Conservation (phyloP, 495 filamentous ascomycete genomes). For the Lasiosphaeria ovina region DNA sequence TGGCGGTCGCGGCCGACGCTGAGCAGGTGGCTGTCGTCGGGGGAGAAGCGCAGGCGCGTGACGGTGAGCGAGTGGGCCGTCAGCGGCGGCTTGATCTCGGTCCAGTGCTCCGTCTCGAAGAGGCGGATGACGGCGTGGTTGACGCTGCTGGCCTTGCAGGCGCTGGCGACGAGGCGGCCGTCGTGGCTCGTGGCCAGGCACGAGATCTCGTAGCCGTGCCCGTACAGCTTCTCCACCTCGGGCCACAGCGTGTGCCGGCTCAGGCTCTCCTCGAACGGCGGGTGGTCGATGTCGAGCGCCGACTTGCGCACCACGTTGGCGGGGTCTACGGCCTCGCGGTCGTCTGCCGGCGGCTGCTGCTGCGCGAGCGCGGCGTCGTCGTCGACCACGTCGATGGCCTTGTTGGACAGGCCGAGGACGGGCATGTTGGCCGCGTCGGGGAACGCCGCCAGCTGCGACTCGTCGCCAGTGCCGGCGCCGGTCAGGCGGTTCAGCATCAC, state of each 20-base stretch:
- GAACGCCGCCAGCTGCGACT: constrained; percentile 47
- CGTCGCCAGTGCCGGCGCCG: constrained; percentile 43
- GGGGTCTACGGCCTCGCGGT: constrained; percentile 42
- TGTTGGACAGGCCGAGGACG: constrained; percentile 94
- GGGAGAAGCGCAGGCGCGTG: constrained; percentile 72
- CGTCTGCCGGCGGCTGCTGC: constrained; percentile 17
- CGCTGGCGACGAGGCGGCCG: constrained; percentile 77
- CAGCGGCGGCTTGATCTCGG: constrained; percentile 79
- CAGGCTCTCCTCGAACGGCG: constrained; percentile 86
- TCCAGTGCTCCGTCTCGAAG: constrained; percentile 82
- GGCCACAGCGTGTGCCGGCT: constrained; percentile 92
- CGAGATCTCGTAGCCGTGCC: constrained; percentile 97
- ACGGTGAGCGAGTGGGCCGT: constrained; percentile 81
- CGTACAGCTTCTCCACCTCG: constrained; percentile 94
- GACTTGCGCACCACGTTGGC: constrained; percentile 42
- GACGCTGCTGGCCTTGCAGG: constrained; percentile 85
- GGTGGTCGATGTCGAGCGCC: constrained; percentile 56
- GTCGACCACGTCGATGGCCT: constrained; percentile 68
- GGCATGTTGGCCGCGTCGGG: constrained; percentile 91
- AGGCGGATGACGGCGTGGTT: constrained; percentile 93
- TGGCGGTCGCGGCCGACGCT: constrained; percentile 90
- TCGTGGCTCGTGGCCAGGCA: constrained; percentile 78
- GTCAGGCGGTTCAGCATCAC: constrained; percentile 67
- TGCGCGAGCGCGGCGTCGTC: constrained; percentile 38
- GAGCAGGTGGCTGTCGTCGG: constrained; percentile 68